Base-by-base conservation (phyloP, 2,329 filamentous ascomycete genomes). In the Colletotrichum tofieldiae region DNA sequence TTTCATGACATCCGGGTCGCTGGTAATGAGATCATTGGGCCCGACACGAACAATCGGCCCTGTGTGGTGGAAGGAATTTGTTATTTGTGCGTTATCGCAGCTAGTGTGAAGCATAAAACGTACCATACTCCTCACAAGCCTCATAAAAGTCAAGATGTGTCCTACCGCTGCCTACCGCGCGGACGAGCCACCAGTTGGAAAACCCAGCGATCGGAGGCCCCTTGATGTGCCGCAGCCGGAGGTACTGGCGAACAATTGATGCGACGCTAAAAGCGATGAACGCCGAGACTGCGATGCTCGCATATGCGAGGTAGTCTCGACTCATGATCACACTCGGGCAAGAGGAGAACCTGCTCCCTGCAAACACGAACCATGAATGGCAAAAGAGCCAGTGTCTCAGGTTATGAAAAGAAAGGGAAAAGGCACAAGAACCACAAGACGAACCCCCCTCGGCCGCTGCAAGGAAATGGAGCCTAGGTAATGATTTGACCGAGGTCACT, bases 1-100 rank as follows among this genome's bases (percentile, higher is more conserved):
- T 29, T 81, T 80, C 14, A 86, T 65, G 32, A 84, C 75, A 1
- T 79, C 81, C 0, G 83, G 82, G 64, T 86, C 85, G 32, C 78
- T 77, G 0, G 81, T 84, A 5, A 83, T 74, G 1, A 86, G 75
- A 43, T 84, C 79, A 54, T 84, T 84, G 9, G 85, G 84, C 0
- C 84, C 84, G 39, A 86, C 80, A 6, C 85, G 81, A 1, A 82
- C 80, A n/a, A 85, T 78, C 6, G 79, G 75, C 3, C 82, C 82
- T 78, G 14, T 16, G 4, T n/a, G 32, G 45, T 7, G 16, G n/a
- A 8, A 23, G 20, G 16, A 52, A n/a, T 20, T 32, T 23, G n/a
- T 52, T 29, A 41, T 29, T 29, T 18, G 18, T 16, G 45, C 32
- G 23, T 9, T 16, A 35, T 32, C 12, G 32, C 12, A 37, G n/a